Evolutionary conservation across 352 stramenopile genomes (phyloP).

Genomic region (Globisporangium polare): DNA sequence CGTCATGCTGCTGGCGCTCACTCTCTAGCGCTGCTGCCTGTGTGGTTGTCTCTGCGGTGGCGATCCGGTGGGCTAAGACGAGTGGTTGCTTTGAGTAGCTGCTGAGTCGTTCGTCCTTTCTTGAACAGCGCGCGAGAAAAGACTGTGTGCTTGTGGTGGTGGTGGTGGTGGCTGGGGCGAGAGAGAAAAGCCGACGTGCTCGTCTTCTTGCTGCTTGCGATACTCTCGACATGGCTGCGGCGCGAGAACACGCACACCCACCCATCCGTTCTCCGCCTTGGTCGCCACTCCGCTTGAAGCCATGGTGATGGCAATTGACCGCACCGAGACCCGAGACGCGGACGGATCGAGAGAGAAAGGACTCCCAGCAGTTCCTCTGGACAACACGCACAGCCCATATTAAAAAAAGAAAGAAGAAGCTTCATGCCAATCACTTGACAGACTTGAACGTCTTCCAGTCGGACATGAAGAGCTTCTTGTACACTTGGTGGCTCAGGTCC

Average conservation of each 20-base stretch:
- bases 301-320: constrained; percentile 9
- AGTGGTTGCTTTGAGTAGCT: not conserved
- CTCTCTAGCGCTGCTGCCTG: not conserved
- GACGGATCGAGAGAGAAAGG: not conserved
- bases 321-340: not conserved
- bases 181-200: constrained; percentile 1
- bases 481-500: no score
- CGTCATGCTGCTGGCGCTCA: constrained; percentile 32
- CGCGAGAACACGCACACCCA: not conserved
- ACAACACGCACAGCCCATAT: no score
- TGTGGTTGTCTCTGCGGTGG: not conserved
- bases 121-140: not conserved
- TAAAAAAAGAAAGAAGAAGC: no score
- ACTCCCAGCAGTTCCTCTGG: no score
- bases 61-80: not conserved
- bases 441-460: no score
- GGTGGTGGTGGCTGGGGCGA: not conserved
- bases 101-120: not conserved
- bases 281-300: not conserved
- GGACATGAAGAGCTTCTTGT: no score
- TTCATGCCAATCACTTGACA: no score
- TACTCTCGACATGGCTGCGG: not conserved
- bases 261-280: not conserved
- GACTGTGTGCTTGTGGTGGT: not conserved
- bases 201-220: not conserved